Percentiles rank a stretch among this genome's conserved stretches.
Conservation (phyloP, 2,329 filamentous ascomycete genomes). For the Exophiala aquamarina region DNA sequence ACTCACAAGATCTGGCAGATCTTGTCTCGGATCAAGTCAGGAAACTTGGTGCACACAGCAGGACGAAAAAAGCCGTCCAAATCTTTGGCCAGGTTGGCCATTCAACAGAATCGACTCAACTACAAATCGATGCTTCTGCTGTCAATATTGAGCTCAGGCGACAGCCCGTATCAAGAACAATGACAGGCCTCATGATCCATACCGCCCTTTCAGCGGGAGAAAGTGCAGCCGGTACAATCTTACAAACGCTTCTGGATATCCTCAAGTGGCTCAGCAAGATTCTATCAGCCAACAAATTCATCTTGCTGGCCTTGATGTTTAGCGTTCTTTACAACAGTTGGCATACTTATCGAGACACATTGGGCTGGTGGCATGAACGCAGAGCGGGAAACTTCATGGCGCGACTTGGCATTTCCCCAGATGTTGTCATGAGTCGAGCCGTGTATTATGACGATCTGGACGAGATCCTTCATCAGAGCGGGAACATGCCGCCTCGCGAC, state of each 20-base stretch:
- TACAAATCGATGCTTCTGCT: conserved; percentile 38
- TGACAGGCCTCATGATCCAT: conserved; percentile 71
- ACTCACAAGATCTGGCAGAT: conserved; percentile 50
- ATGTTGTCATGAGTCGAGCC: conserved; percentile 77
- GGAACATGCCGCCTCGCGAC: conserved; percentile 19
- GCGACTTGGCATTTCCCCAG: conserved; percentile 74
- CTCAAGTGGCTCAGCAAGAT: conserved; percentile 67
- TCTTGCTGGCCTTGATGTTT: conserved; percentile 66
- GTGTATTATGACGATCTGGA: conserved; percentile 82
- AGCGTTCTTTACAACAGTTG: conserved; percentile 74
- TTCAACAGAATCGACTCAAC: conserved; percentile 50
- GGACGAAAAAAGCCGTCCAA: conserved; percentile 49
- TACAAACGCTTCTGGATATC: conserved; percentile 72
- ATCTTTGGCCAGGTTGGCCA: conserved; percentile 51
- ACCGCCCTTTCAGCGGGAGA: conserved; percentile 71
- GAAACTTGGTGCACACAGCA: conserved; percentile 45
- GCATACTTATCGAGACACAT: conserved; percentile 70
- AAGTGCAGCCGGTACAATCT: conserved; percentile 71
- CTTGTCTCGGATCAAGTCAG: conserved; percentile 51
- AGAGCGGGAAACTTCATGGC: conserved; percentile 79
- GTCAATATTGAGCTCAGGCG: conserved; percentile 55
- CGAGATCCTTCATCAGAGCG: conserved; percentile 44
- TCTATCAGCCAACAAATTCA: conserved; percentile 69
- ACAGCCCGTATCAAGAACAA: conserved; percentile 43
- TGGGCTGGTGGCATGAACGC: conserved; percentile 82